Base-by-base conservation (phyloP, 352 stramenopile genomes). In the Phytophthora lateralis region DNA sequence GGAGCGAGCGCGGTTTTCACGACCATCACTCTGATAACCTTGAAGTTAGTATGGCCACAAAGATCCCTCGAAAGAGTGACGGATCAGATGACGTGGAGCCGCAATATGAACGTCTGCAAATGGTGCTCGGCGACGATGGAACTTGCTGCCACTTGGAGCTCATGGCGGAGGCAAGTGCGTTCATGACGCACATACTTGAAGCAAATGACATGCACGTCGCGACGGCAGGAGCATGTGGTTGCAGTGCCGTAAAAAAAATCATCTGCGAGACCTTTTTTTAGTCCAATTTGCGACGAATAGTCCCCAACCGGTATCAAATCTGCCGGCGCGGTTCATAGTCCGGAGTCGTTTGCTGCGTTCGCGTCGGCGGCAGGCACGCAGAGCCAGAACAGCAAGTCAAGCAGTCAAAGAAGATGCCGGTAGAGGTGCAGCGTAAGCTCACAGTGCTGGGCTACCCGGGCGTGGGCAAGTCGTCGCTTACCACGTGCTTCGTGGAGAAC, bases 401-500 rank as follows among this genome's bases (percentile, higher is more conserved):
- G 21, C n/a, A 77, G 63, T 30, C 32, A 20, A 38, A 43, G 37
- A 60, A 60, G 34, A 94, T 98, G 75, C 52, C 92, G 71, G 81
- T 97, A 85, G 83, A 98, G 69, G 93, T 98, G 63, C 88, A 98
- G 78, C 90, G 96, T 51, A 98, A 98, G 72, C 79, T 98, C 44
- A 97, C 96, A 20, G 87, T 98, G 66, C 75, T 98, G 21, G 96
- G 96, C 24, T 98, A 95, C 75, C 89, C 93, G 18, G 92, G 93
- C 27, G 96, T 98, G 55, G 96, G 96, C 61, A 98, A 98, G 80
- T 97, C 90, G 42, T 98, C 93, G 51, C 75, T 98, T 44, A 97
- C 92, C 38, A 98, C 96, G 57, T 93, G 89, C 61, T 98, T 98
- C 66, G 93, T 98, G 32, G 95, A 96, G 75, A 97, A 95, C 63